Evolutionary conservation across 75 land plant genomes (phyloP).

Genomic region (Sequoiadendron giganteum): DNA sequence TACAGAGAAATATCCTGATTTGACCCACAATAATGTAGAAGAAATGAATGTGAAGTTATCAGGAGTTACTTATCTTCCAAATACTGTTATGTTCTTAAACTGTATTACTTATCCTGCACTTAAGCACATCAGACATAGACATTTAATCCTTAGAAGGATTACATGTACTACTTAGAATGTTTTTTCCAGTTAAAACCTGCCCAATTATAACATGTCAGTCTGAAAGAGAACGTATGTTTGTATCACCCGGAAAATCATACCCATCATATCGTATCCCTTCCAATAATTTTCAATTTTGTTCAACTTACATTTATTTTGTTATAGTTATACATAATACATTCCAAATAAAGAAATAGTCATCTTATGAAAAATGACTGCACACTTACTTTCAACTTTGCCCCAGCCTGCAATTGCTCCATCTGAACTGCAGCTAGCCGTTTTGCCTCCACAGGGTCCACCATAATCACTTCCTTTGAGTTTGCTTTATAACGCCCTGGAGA

Average conservation of each 20-base stretch:
- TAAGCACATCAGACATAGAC: background rate
- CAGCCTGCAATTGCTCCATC: constrained; percentile 67
- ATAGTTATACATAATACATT: background rate
- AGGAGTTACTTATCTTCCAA: background rate
- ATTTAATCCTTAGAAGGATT: background rate
- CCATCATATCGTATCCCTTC: background rate
- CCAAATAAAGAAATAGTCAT: background rate
- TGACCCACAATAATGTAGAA: background rate
- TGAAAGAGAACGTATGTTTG: background rate
- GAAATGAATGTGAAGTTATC: background rate
- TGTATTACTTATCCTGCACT: background rate
- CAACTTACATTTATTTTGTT: background rate
- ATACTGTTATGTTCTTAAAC: background rate
- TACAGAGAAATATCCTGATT: too few species aligned
- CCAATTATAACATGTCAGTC: background rate
- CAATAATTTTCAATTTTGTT: background rate
- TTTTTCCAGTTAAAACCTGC: background rate
- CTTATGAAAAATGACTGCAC: background rate
- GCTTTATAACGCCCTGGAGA: constrained; percentile 17
- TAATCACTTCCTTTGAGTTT: constrained; percentile 36
- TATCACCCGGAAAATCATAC: background rate
- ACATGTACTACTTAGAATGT: background rate
- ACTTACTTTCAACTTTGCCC: constrained; percentile 67
- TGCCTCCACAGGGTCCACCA: constrained; percentile 99
- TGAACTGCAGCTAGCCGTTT: constrained; percentile 85